Conservation (phyloP, 805 yeast genomes). For the Starmerella asiatica region DNA sequence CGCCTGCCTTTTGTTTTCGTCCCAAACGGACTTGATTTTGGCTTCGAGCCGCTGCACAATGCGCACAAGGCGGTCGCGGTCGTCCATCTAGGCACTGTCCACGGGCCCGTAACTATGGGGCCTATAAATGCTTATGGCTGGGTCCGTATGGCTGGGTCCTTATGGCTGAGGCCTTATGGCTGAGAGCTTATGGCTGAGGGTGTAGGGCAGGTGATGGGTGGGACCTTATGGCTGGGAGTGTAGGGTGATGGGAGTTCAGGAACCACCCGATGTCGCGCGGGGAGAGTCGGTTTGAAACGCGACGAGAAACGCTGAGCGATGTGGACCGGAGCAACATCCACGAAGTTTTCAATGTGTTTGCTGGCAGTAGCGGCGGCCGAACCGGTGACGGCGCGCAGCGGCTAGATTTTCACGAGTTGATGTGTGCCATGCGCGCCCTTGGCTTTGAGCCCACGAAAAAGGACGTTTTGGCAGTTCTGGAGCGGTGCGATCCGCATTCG, state of each 20-base stretch:
- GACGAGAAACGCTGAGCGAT: neutral
- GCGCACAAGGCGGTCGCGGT: slow-evolving; percentile 18
- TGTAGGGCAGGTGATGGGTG: too few species aligned
- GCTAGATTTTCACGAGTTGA: slow-evolving; percentile 83
- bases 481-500: slow-evolving; percentile 51
- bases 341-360: slow-evolving; percentile 76
- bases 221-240: too few species aligned
- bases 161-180: too few species aligned
- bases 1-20: slow-evolving; percentile 18
- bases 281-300: too few species aligned
- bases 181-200: too few species aligned
- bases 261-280: too few species aligned
- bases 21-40: slow-evolving; percentile 15
- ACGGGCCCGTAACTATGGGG: slow-evolving; percentile 21
- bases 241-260: too few species aligned
- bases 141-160: too few species aligned
- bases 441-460: slow-evolving; percentile 78
- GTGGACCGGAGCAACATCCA: slow-evolving; percentile 43
- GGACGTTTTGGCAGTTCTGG: slow-evolving; percentile 66
- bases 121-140: too few species aligned
- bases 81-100: too few species aligned
- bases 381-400: slow-evolving; percentile 87
- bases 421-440: slow-evolving; percentile 85
- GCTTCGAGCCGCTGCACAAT: slow-evolving; percentile 17
- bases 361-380: slow-evolving; percentile 4